Conservation (phyloP, 139 green algal genomes). For the Chlorella ohadii region DNA sequence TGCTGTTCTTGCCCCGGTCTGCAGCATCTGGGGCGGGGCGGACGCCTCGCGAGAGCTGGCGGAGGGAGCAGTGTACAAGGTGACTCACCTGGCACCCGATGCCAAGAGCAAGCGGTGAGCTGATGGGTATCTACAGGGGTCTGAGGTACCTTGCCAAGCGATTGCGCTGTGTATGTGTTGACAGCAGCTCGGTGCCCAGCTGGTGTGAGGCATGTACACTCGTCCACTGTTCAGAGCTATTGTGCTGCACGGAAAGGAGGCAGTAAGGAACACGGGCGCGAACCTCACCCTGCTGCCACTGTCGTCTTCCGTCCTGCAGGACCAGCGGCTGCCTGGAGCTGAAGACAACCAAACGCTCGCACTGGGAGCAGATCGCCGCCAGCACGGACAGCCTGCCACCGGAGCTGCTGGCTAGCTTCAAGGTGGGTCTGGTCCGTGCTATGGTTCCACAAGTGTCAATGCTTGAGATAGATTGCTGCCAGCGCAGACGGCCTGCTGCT, state of each 20-base stretch:
- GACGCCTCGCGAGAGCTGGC: neutral
- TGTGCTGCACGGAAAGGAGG: too few species aligned
- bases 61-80: conserved; percentile 9
- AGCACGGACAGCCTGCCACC: neutral
- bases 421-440: neutral
- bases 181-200: too few species aligned
- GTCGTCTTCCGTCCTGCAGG: too few species aligned
- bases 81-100: neutral
- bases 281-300: too few species aligned
- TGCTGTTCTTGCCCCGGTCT: neutral
- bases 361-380: neutral
- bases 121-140: too few species aligned
- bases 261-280: too few species aligned
- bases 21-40: conserved; percentile 1
- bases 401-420: neutral
- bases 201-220: too few species aligned
- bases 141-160: neutral
- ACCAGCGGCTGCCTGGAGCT: neutral
- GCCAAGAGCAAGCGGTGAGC: neutral
- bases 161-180: too few species aligned
- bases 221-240: too few species aligned
- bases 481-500: neutral
- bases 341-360: neutral
- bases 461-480: too few species aligned
- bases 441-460: neutral